phyloP scores from a whole-genome alignment of 1,284 basidiomycete genomes.

The Ganoderma lingzhi region DNA sequence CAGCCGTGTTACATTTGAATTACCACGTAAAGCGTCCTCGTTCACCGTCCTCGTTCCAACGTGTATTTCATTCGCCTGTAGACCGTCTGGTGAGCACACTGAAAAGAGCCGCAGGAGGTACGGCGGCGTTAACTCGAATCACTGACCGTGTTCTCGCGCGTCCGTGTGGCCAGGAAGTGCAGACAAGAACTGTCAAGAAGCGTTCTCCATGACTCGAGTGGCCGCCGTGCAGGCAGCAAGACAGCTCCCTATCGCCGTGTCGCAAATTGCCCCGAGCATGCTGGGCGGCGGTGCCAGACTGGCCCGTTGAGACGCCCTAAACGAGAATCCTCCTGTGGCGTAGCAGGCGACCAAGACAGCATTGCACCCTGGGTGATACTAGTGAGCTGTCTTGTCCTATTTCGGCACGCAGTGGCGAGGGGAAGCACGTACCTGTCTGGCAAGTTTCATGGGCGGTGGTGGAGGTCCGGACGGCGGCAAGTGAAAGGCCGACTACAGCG shows the following conservation, averaged over 20 bases:
- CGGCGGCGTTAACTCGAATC: no score
- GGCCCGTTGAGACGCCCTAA: not conserved
- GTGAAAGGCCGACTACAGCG: not conserved
- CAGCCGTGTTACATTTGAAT: no score
- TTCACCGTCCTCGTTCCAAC: no score
- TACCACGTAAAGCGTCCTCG: no score
- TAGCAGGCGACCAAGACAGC: not conserved
- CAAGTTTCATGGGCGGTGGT: not conserved
- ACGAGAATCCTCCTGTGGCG: not conserved
- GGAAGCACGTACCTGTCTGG: not conserved
- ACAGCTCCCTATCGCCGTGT: not conserved
- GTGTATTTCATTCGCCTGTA: no score
- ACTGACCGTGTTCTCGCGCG: no score
- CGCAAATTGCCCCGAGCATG: not conserved
- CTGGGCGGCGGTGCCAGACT: not conserved
- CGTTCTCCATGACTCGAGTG: no score
- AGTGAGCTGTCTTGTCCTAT: not conserved
- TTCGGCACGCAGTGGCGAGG: not conserved
- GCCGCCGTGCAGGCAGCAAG: not conserved
- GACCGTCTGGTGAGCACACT: no score
- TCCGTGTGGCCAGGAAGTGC: no score
- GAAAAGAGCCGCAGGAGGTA: no score
- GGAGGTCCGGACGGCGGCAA: not conserved
- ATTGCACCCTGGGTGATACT: not conserved
- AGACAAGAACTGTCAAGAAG: no score